Evolutionary conservation across 805 yeast genomes (phyloP).

Genomic region (Ascoidea rubescens): DNA sequence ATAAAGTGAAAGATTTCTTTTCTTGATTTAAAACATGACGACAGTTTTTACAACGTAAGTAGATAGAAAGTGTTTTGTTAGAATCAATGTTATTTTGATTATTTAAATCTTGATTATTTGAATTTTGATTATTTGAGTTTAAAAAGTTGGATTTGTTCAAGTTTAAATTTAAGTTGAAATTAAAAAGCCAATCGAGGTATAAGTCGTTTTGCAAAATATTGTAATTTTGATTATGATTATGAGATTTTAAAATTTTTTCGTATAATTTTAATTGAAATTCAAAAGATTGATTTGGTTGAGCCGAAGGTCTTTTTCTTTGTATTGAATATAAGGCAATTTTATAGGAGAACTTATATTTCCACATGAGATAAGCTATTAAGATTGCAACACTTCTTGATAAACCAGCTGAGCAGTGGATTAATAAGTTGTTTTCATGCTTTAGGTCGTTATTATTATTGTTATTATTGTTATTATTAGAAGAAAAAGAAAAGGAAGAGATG

Average conservation of each 20-base stretch:
- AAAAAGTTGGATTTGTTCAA: not conserved
- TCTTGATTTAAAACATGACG: not conserved
- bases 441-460: constrained; percentile 15
- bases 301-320: constrained; percentile 41
- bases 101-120: too few species aligned
- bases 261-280: not conserved
- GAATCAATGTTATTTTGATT: not conserved
- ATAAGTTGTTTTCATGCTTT: constrained; percentile 30
- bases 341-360: constrained; percentile 42
- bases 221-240: too few species aligned
- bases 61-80: too few species aligned
- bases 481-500: constrained; percentile 9
- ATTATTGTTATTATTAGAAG: too few species aligned
- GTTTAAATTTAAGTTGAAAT: not conserved
- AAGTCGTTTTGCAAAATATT: too few species aligned
- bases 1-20: too few species aligned
- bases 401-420: constrained; percentile 83
- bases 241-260: too few species aligned
- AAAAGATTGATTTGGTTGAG: constrained; percentile 41
- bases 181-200: not conserved
- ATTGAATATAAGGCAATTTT: constrained; percentile 65
- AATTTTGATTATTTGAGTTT: too few species aligned
- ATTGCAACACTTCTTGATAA: constrained; percentile 83
- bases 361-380: constrained; percentile 81
- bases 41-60: not conserved